Evolutionary conservation across 495 filamentous ascomycete genomes (phyloP).

Genomic region (Letharia columbiana): DNA sequence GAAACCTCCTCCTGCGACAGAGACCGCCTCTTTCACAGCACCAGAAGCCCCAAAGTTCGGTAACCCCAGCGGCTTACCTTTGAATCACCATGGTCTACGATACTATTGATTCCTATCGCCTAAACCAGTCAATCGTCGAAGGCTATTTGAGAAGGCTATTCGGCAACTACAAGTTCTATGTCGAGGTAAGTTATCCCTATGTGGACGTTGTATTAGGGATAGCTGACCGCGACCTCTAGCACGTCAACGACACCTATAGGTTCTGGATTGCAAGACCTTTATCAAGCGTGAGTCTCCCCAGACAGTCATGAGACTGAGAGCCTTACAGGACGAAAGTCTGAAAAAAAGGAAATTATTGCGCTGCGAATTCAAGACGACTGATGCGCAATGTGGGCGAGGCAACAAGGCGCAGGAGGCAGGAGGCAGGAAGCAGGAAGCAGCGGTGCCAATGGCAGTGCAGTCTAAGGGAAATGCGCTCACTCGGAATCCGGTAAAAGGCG

Average conservation of each 20-base stretch:
- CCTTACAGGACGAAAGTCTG: slow-evolving; percentile 5
- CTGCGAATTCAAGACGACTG: neutral
- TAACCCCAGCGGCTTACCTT: neutral
- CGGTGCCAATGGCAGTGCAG: neutral
- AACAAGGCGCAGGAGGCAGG: neutral
- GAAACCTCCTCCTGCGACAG: neutral
- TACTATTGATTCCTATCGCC: neutral
- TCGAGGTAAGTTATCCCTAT: neutral
- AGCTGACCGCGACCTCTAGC: slow-evolving; percentile 11
- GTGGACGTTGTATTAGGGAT: neutral
- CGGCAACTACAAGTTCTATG: slow-evolving; percentile 3
- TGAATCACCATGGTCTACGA: slow-evolving; percentile 2
- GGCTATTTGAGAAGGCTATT: neutral
- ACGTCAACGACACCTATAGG: slow-evolving; percentile 1
- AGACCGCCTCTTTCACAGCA: neutral
- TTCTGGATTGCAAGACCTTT: slow-evolving; percentile 7
- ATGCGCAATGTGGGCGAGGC: neutral
- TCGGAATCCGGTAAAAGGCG: neutral
- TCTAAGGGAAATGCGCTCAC: neutral
- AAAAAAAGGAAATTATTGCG: slow-evolving; percentile 8
- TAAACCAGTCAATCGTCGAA: neutral
- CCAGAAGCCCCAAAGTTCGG: neutral
- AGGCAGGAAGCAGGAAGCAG: neutral
- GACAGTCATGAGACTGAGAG: neutral
- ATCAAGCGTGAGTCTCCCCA: neutral